These are phyloP conservation scores for Fusarium transvaalense DNA, from an alignment of 2,329 filamentous ascomycete species.

Conservation along the genomic window DNA sequence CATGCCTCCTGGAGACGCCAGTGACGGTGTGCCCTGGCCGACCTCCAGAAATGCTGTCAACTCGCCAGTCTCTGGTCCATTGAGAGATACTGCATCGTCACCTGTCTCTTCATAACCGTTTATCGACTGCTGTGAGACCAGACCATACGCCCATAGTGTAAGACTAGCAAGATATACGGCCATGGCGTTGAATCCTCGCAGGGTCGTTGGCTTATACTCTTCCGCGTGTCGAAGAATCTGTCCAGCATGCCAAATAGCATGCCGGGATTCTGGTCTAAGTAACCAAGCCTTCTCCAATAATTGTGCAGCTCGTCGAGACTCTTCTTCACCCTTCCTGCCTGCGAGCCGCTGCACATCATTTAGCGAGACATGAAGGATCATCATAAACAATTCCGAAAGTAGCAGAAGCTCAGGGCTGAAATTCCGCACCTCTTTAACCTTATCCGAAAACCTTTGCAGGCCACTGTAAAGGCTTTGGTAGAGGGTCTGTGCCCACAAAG, in stretches of 20 bases:
- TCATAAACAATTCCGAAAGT: conserved; percentile 45
- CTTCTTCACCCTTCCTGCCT: conserved; percentile 41
- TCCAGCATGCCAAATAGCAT: conserved; percentile 45
- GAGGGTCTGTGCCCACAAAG: conserved; percentile 39
- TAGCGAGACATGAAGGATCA: conserved; percentile 44
- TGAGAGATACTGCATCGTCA: conserved; percentile 31
- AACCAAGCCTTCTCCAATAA: conserved; percentile 38
- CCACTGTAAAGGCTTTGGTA: conserved; percentile 43
- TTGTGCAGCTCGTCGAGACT: conserved; percentile 33
- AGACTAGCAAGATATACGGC: conserved; percentile 44
- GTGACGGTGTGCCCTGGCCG: conserved; percentile 33
- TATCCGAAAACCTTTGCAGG: conserved; percentile 35
- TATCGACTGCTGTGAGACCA: conserved; percentile 22
- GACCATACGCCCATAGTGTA: conserved; percentile 42
- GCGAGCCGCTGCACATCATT: conserved; percentile 41
- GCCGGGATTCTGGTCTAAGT: conserved; percentile 32
- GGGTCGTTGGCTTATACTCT: conserved; percentile 33
- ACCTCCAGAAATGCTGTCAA: conserved; percentile 36
- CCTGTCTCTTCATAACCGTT: conserved; percentile 17
- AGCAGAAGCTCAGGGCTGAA: conserved; percentile 32
- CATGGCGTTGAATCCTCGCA: conserved; percentile 44
- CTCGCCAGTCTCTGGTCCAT: conserved; percentile 36
- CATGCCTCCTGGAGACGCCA: conserved; percentile 27
- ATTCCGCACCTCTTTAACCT: conserved; percentile 19
- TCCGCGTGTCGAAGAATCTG: conserved; percentile 43